phyloP scores from a whole-genome alignment of 306 rosid species.

The Canavalia gladiata region DNA sequence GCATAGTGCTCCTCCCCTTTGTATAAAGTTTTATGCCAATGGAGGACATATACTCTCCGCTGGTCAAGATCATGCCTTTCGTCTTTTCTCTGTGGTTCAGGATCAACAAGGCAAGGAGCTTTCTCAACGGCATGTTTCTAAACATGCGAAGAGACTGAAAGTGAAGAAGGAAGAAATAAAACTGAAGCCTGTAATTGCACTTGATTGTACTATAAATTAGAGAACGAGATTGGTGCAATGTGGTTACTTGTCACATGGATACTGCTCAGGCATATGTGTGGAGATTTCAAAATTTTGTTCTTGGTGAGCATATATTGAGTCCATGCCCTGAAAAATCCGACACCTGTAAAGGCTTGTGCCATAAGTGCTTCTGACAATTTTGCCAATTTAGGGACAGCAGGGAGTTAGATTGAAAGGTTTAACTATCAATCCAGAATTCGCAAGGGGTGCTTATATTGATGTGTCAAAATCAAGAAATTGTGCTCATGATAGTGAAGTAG shows the following conservation, averaged over 20 bases:
- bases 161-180: conserved; percentile 96
- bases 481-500: conserved; percentile 93
- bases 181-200: conserved; percentile 90
- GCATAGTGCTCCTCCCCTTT: conserved; percentile 95
- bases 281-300: conserved; percentile 97
- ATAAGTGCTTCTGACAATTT: conserved; percentile 97
- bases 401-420: conserved; percentile 96
- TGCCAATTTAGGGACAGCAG: conserved; percentile 89
- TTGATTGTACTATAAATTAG: conserved; percentile 95
- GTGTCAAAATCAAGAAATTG: conserved; percentile 58
- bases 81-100: conserved; percentile 95
- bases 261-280: conserved; percentile 90
- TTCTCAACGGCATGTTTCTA: conserved; percentile 87
- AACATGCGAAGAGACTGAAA: conserved; percentile 84
- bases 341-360: conserved; percentile 91
- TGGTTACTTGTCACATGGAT: conserved; percentile 97
- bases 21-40: conserved; percentile 96
- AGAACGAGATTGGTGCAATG: conserved; percentile 99
- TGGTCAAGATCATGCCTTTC: conserved; percentile 97
- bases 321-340: conserved; percentile 84
- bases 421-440: conserved; percentile 94
- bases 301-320: conserved; percentile 86
- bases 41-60: conserved; percentile 98
- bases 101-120: conserved; percentile 99
- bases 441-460: conserved; percentile 84